phyloP scores from a whole-genome alignment of 768 basidiomycete species.

The Panellus pusillus region DNA sequence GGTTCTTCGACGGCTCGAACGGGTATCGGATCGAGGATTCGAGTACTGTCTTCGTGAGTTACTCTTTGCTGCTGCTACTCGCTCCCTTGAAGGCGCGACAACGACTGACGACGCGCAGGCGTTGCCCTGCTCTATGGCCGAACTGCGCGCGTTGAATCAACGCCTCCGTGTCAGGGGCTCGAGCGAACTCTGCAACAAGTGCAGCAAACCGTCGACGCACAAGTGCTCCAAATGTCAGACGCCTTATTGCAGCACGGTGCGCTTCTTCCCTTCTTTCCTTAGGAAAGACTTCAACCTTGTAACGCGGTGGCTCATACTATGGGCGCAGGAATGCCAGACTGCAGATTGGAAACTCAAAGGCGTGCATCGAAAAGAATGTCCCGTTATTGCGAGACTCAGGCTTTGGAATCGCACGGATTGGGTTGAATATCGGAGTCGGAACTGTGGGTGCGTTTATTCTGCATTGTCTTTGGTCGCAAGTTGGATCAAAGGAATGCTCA shows the following conservation, averaged over 20 bases:
- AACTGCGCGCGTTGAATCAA: conserved; percentile 18
- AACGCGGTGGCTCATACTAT: not conserved
- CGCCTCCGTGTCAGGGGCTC: conserved; percentile 20
- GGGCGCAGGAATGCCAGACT: conserved; percentile 20
- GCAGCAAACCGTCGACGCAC: conserved; percentile 15
- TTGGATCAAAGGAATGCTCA: too few relatives aligned
- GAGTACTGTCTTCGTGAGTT: conserved; percentile 9
- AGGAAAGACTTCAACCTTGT: not conserved
- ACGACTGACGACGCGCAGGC: not conserved
- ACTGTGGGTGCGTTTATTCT: too few relatives aligned
- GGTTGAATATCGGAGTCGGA: not conserved
- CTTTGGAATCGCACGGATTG: conserved; percentile 27
- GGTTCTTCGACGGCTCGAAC: conserved; percentile 23
- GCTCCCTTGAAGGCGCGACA: not conserved
- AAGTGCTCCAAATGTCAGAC: conserved; percentile 17
- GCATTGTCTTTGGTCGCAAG: too few relatives aligned
- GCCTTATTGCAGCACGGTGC: conserved; percentile 22
- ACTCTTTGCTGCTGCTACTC: not conserved
- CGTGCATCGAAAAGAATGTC: conserved; percentile 19
- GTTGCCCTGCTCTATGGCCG: conserved; percentile 13
- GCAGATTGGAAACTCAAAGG: conserved; percentile 17
- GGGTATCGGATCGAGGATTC: conserved; percentile 26
- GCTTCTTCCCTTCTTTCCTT: not conserved
- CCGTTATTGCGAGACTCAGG: conserved; percentile 11
- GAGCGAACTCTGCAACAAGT: conserved; percentile 19